Evolutionary conservation across 1,284 basidiomycete species (phyloP).

Genomic region (Rhizopogon parksii): DNA sequence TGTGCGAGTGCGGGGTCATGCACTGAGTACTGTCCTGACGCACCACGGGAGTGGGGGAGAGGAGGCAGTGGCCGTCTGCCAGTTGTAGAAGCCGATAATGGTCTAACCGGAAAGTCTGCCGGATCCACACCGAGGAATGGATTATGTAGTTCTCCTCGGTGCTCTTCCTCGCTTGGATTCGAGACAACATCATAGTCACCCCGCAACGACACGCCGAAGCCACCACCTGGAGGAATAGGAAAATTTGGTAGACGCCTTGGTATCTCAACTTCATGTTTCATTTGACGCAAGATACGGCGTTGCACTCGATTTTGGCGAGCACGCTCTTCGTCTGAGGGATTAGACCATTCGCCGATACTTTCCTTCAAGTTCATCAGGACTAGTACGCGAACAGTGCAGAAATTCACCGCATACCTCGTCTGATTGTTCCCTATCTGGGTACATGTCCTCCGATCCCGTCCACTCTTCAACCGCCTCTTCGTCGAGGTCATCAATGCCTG

Average conservation of each 20-base stretch:
- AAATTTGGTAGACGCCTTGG: slow-evolving; percentile 71
- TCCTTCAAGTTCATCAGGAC: slow-evolving; percentile 29
- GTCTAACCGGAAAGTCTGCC: slow-evolving; percentile 28
- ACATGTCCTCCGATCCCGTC: slow-evolving; percentile 72
- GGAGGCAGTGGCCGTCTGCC: slow-evolving; percentile 48
- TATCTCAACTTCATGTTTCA: slow-evolving; percentile 39
- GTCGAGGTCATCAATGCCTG: slow-evolving; percentile 34
- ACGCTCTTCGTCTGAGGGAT: slow-evolving; percentile 78
- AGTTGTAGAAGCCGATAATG: slow-evolving; percentile 30
- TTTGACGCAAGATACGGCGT: slow-evolving; percentile 48
- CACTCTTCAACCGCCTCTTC: slow-evolving; percentile 61
- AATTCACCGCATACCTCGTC: slow-evolving; percentile 45
- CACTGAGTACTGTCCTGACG: slow-evolving; percentile 52
- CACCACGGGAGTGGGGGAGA: slow-evolving; percentile 56
- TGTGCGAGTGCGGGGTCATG: slow-evolving; percentile 60
- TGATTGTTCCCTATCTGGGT: slow-evolving; percentile 38
- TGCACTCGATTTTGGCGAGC: slow-evolving; percentile 61
- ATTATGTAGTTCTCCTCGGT: slow-evolving; percentile 29
- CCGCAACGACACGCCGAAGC: slow-evolving; percentile 30
- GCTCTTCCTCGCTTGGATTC: slow-evolving; percentile 73
- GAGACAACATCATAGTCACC: slow-evolving; percentile 67
- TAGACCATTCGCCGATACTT: slow-evolving; percentile 84
- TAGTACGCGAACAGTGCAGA: slow-evolving; percentile 2
- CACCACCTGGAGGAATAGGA: slow-evolving; percentile 60
- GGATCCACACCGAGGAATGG: slow-evolving; percentile 40